phyloP scores from a whole-genome alignment of 1,139 yeast species.

The Geotrichum phurueaensis region DNA sequence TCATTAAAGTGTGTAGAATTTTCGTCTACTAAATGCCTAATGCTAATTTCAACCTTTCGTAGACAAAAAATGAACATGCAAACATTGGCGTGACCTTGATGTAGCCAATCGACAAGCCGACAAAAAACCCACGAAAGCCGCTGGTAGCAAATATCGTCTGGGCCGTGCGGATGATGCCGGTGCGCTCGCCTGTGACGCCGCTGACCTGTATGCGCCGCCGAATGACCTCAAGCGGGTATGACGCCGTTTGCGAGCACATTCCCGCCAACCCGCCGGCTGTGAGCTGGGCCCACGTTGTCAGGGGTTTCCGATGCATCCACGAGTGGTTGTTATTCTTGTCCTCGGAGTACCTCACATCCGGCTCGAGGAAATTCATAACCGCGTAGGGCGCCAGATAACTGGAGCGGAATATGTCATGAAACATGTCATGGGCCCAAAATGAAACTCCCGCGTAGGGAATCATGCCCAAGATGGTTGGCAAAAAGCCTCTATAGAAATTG shows the following conservation, averaged over 20 bases:
- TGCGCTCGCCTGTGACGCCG: conserved; percentile 20
- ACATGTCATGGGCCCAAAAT: conserved; percentile 84
- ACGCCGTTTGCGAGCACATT: conserved; percentile 89
- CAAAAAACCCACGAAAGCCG: conserved; percentile 83
- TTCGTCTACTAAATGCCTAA: conserved; percentile 49
- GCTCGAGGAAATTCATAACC: conserved; percentile 34
- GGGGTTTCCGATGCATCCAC: conserved; percentile 39
- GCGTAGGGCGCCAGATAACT: conserved; percentile 50
- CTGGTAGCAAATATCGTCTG: conserved; percentile 51
- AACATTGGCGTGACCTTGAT: conserved; percentile 95
- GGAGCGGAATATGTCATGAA: conserved; percentile 79
- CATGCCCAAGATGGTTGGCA: conserved; percentile 93
- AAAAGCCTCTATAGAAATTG: conserved; percentile 89
- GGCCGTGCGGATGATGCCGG: conserved; percentile 41
- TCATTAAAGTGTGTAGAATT: neutral
- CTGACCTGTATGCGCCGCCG: conserved; percentile 92
- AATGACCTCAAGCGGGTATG: conserved; percentile 93
- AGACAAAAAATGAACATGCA: conserved; percentile 91
- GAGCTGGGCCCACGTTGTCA: conserved; percentile 86
- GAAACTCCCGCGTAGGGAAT: conserved; percentile 97
- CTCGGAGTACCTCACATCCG: conserved; percentile 8
- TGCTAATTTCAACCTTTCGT: conserved; percentile 71
- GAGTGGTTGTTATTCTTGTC: neutral
- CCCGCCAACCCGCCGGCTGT: conserved; percentile 95
- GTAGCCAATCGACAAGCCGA: conserved; percentile 91